phyloP scores from a whole-genome alignment of 1,139 yeast genomes.

The Candida labiduridarum region DNA sequence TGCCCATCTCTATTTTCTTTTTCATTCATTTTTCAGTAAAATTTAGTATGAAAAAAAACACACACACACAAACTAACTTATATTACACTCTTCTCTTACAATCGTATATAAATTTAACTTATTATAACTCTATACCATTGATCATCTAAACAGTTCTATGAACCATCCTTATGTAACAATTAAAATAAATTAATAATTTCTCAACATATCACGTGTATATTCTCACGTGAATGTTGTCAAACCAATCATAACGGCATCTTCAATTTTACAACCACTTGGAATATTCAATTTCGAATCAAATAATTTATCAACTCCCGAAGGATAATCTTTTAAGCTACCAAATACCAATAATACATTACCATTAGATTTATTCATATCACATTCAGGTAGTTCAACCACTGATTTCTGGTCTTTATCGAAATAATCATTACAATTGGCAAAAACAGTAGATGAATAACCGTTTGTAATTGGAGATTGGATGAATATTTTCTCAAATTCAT shows the following conservation, averaged over 20 bases:
- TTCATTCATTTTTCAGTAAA: too few species aligned
- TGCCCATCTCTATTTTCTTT: too few species aligned
- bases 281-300: conserved; percentile 66
- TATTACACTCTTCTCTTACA: too few species aligned
- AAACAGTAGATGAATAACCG: conserved; percentile 72
- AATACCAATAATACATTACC: conserved; percentile 52
- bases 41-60: too few species aligned
- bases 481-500: conserved; percentile 60
- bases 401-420: conserved; percentile 23
- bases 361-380: conserved; percentile 20
- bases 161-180: too few species aligned
- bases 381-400: conserved; percentile 8
- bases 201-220: neutral
- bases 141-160: too few species aligned
- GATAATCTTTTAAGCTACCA: conserved; percentile 64
- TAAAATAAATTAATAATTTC: neutral
- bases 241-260: conserved; percentile 70
- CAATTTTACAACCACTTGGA: conserved; percentile 62
- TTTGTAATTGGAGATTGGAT: conserved; percentile 67
- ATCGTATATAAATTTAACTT: too few species aligned
- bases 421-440: conserved; percentile 68
- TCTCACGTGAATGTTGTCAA: conserved; percentile 41
- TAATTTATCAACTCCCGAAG: conserved; percentile 53
- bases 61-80: too few species aligned
- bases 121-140: too few species aligned